These are phyloP conservation scores for Acer yangbiense DNA, from an alignment of 345 rosid genomes.

Conservation along the genomic window DNA sequence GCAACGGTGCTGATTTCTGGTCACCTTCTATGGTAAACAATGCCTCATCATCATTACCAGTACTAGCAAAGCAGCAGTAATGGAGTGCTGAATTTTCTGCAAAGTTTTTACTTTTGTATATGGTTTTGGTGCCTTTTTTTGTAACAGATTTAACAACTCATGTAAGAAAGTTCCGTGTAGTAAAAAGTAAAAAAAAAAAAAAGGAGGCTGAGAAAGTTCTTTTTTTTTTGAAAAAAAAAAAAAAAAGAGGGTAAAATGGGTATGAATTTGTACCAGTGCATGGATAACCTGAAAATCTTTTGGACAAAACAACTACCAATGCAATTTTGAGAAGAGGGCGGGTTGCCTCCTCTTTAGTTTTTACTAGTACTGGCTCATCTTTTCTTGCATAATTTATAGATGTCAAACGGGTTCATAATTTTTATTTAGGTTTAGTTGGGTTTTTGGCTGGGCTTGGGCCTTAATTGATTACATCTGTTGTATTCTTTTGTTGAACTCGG, in stretches of 20 bases:
- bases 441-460: neutral
- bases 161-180: neutral
- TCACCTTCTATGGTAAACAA: conserved; percentile 59
- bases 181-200: neutral
- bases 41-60: conserved; percentile 20
- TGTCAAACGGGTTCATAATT: no score
- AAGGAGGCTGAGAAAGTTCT: neutral
- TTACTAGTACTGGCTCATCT: no score
- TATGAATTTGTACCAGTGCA: no score
- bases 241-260: neutral
- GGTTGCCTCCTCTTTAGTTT: no score
- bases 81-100: conserved; percentile 4
- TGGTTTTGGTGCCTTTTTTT: neutral
- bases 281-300: no score
- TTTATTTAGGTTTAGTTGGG: neutral
- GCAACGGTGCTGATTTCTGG: conserved; percentile 92
- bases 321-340: no score
- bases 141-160: conserved; percentile 12
- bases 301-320: no score
- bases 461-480: no score
- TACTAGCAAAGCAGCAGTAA: conserved; percentile 11
- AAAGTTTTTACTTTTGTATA: neutral
- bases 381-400: no score
- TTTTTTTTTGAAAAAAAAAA: neutral
- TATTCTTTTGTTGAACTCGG: neutral